phyloP scores from a whole-genome alignment of 78 protist genomes.

The Speleostelium caveatum region DNA sequence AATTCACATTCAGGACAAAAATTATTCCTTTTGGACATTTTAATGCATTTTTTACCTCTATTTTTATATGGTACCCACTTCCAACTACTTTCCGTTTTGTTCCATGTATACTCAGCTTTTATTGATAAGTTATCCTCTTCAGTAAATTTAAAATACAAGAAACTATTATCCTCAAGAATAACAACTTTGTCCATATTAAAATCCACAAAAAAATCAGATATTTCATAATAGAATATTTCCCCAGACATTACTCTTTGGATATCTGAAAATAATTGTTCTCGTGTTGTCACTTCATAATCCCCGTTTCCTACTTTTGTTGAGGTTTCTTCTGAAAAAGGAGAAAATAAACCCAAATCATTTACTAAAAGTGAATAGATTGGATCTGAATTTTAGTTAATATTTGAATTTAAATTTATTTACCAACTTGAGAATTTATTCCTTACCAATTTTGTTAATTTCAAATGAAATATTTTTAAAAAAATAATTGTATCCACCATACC shows the following conservation, averaged over 20 bases:
- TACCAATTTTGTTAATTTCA: not conserved
- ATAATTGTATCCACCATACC: not conserved
- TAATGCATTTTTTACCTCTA: not conserved
- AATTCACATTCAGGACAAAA: not conserved
- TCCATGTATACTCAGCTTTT: not conserved
- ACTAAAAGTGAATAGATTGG: not conserved
- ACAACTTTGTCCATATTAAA: not conserved
- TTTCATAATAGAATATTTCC: too few relatives aligned
- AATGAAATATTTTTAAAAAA: too few relatives aligned
- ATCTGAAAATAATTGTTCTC: not conserved
- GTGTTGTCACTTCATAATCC: not conserved
- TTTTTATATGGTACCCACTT: not conserved
- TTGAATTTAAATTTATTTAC: too few relatives aligned
- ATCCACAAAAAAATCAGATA: not conserved
- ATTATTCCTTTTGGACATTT: not conserved
- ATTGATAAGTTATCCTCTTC: not conserved
- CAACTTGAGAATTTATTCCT: not conserved
- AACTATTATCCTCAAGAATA: not conserved
- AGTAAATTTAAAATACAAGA: not conserved
- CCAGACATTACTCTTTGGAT: not conserved
- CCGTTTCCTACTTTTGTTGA: not conserved
- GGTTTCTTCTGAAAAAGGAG: not conserved
- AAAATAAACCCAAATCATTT: not conserved
- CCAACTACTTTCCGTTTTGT: not conserved
- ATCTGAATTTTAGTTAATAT: not conserved